Base-by-base conservation (phyloP, 2,329 filamentous ascomycete genomes). In the Sclerotinia borealis region DNA sequence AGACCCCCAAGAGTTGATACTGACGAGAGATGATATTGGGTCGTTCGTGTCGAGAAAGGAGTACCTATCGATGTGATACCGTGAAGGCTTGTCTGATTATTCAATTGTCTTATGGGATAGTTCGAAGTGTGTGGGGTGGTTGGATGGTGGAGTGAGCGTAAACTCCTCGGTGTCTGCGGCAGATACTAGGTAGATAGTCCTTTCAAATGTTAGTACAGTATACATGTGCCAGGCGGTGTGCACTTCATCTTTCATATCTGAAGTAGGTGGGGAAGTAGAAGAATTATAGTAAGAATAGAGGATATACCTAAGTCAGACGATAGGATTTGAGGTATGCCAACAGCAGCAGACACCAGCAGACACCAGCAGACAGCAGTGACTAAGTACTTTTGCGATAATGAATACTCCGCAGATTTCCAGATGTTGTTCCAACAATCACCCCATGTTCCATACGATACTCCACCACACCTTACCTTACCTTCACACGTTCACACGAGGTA, bases 1-100 rank as follows among this genome's bases (percentile, higher is more conserved):
- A 68, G 63, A 61, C 65, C 67, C 34, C 64, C 55, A 4, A 73
- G 59, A 34, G 79, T 77, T 13, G 79, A 75, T 72, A 84, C n/a
- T n/a, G n/a, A n/a, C n/a, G 78, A 25, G 79, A n/a, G 75, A 63
- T 77, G 80, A 17, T n/a, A 9, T 31, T 34, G n/a, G 37, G 11
- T 34, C 15, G 27, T 9, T 34, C 13, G 39, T 45, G 1, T 43
- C 25, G 25, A 45, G 15, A 19, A 17, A 34, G 19, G 29, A 56
- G 10, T 4, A 25, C 45, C 39, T 4, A 25, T 56, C 39, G 39
- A 31, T 22, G 54, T 34, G 45, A 43, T 34, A 29, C 5, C n/a
- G n/a, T 41, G 25, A 17, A 41, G 4, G 13, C 27, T 56, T 43
- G 41, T 22, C 27, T 17, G 27, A 34, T 43, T 15, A 3, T 6